phyloP scores from a whole-genome alignment of 805 yeast species.

The Tetrapisispora pingtungensis region DNA sequence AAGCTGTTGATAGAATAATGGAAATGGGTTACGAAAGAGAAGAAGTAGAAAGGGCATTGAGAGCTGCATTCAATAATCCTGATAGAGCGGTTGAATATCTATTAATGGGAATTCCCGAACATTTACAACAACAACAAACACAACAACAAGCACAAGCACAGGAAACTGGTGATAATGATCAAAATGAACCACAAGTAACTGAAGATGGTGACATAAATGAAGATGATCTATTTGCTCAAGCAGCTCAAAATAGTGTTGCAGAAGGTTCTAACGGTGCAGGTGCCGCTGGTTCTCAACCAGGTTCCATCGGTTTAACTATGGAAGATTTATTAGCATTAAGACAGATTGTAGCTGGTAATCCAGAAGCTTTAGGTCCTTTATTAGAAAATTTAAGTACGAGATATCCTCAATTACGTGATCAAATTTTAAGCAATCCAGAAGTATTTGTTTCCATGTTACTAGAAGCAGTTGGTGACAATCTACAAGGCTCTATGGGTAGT shows the following conservation, averaged over 20 bases:
- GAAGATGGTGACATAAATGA: conserved; percentile 13
- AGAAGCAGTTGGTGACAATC: conserved; percentile 44
- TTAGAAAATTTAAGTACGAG: conserved; percentile 71
- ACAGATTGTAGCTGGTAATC: conserved; percentile 71
- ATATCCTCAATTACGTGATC: conserved; percentile 75
- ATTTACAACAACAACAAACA: conserved; percentile 32
- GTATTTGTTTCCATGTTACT: conserved; percentile 67
- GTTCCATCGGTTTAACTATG: conserved; percentile 35
- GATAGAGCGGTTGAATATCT: conserved; percentile 96
- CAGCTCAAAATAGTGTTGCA: conserved; percentile 30
- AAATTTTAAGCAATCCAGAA: conserved; percentile 82
- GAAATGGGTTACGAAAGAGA: conserved; percentile 92
- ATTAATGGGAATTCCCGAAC: conserved; percentile 79
- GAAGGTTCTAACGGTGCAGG: conserved; percentile 21
- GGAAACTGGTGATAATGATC: conserved; percentile 7
- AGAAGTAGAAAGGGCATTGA: conserved; percentile 80
- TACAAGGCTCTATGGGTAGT: conserved; percentile 37
- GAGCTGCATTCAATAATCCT: conserved; percentile 95
- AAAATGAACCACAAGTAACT: conserved; percentile 1
- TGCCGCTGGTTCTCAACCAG: conserved; percentile 26
- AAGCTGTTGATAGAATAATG: conserved; percentile 71
- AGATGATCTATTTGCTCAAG: conserved; percentile 35
- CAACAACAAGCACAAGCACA: conserved; percentile 12
- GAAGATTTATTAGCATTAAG: conserved; percentile 52
- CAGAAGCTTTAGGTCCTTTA: conserved; percentile 77